These are phyloP conservation scores for Scutellaria baicalensis DNA, from an alignment of 257 asterid species.

Conservation along the genomic window DNA sequence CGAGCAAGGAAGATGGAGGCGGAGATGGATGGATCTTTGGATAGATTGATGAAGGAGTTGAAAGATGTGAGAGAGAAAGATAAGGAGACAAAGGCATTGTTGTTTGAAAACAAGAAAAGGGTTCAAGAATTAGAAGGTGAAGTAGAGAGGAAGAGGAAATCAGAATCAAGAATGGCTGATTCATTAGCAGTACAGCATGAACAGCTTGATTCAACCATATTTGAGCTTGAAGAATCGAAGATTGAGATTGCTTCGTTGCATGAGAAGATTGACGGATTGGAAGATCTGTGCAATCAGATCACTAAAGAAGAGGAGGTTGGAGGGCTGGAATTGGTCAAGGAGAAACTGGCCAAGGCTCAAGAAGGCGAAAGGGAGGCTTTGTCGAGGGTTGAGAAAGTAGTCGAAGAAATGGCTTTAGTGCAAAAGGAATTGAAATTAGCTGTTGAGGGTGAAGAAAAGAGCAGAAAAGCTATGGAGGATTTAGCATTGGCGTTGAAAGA, in stretches of 20 bases:
- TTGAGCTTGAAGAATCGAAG: conserved; percentile 52
- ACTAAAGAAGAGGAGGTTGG: conserved; percentile 14
- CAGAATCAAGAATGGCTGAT: conserved; percentile 34
- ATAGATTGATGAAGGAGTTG: conserved; percentile 33
- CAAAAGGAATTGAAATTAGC: conserved; percentile 52
- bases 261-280: conserved; percentile 29
- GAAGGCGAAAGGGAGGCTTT: conserved; percentile 32
- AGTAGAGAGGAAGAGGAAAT: conserved; percentile 17
- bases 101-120: conserved; percentile 22
- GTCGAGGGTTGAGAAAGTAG: neutral
- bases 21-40: conserved; percentile 29
- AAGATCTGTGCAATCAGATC: conserved; percentile 13
- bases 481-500: conserved; percentile 69
- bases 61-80: conserved; percentile 23
- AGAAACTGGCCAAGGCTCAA: conserved; percentile 12
- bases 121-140: conserved; percentile 52
- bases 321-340: conserved; percentile 17
- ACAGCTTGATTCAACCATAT: conserved; percentile 39
- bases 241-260: conserved; percentile 28
- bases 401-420: conserved; percentile 28
- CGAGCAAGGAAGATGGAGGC: conserved; percentile 26
- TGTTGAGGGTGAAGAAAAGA: conserved; percentile 58
- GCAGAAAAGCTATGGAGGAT: conserved; percentile 79
- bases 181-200: conserved; percentile 26
- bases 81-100: conserved; percentile 1